A percentile compares a stretch with the other conserved stretches of the same genome.
These are phyloP conservation scores for Quercus suber DNA, from an alignment of 306 rosid genomes.

Conservation along the genomic window DNA sequence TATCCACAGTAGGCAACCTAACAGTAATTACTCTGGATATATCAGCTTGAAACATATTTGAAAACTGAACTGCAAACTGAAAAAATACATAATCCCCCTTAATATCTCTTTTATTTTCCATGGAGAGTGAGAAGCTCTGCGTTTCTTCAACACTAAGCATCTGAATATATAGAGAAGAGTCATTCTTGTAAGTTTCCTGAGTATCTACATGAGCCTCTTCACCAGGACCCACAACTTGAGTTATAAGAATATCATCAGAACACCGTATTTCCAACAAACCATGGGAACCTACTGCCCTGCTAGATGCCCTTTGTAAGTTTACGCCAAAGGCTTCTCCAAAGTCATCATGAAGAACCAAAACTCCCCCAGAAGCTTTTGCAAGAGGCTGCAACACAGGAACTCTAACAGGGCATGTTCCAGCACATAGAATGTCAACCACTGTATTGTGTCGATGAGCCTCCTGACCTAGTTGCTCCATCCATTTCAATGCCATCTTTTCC, in stretches of 20 bases:
- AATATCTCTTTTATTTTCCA: constrained; percentile 82
- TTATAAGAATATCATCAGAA: constrained; percentile 75
- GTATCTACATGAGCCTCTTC: constrained; percentile 88
- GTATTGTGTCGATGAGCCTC: constrained; percentile 79
- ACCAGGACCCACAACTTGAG: constrained; percentile 93
- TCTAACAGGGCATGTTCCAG: constrained; percentile 98
- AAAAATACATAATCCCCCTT: constrained; percentile 54
- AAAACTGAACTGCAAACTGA: constrained; percentile 62
- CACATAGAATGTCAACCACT: constrained; percentile 86
- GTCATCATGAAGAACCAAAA: constrained; percentile 94
- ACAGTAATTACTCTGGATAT: constrained; percentile 78
- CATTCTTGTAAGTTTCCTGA: constrained; percentile 71
- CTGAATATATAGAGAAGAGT: constrained; percentile 71
- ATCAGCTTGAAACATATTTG: constrained; percentile 67
- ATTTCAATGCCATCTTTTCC: constrained; percentile 89
- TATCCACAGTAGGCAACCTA: constrained; percentile 74
- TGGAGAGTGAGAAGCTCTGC: constrained; percentile 76
- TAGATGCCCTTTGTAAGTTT: constrained; percentile 92
- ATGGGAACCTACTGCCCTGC: constrained; percentile 89
- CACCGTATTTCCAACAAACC: constrained; percentile 82
- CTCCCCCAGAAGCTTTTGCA: constrained; percentile 94
- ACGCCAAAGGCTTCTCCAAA: constrained; percentile 99
- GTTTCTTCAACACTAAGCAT: constrained; percentile 93
- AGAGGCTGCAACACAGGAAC: constrained; percentile 95
- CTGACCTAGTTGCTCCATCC: constrained; percentile 91